Evolutionary conservation across 768 basidiomycete species (phyloP).

Genomic region (Russula compacta): DNA sequence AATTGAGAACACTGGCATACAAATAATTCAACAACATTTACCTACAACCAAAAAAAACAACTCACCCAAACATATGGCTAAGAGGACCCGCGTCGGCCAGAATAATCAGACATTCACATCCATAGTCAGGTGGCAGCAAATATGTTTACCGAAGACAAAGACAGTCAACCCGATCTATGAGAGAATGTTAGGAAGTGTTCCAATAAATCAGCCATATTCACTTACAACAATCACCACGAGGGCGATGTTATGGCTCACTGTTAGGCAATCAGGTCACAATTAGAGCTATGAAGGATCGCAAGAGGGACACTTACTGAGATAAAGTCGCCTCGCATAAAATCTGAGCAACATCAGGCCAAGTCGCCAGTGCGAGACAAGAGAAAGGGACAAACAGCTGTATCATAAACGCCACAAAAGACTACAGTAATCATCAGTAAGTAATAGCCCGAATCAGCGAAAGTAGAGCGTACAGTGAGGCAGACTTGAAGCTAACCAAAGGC

Average conservation of each 20-base stretch:
- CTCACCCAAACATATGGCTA: slow-evolving; percentile 23
- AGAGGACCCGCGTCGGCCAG: neutral
- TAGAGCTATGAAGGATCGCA: neutral
- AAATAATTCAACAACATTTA: neutral
- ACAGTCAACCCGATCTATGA: slow-evolving; percentile 27
- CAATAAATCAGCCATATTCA: neutral
- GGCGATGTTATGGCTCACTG: neutral
- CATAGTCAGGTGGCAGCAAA: too few relatives aligned
- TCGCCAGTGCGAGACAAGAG: neutral
- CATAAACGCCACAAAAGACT: neutral
- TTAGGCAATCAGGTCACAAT: neutral
- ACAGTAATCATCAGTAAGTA: too few relatives aligned
- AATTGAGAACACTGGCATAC: slow-evolving; percentile 36
- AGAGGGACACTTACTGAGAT: neutral
- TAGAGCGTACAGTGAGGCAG: neutral
- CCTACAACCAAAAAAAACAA: neutral
- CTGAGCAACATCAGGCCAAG: neutral
- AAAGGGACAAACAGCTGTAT: neutral
- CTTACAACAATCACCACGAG: neutral
- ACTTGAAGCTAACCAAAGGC: neutral
- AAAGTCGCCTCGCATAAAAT: slow-evolving; percentile 4
- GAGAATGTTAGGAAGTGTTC: neutral
- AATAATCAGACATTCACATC: neutral
- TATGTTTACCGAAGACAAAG: slow-evolving; percentile 35
- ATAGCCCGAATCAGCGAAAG: neutral